A percentile compares a stretch with the other conserved stretches of the same genome.
These are phyloP conservation scores for Nelumbo lutea DNA, from an alignment of 164 flowering plant genomes.

Conservation along the genomic window DNA sequence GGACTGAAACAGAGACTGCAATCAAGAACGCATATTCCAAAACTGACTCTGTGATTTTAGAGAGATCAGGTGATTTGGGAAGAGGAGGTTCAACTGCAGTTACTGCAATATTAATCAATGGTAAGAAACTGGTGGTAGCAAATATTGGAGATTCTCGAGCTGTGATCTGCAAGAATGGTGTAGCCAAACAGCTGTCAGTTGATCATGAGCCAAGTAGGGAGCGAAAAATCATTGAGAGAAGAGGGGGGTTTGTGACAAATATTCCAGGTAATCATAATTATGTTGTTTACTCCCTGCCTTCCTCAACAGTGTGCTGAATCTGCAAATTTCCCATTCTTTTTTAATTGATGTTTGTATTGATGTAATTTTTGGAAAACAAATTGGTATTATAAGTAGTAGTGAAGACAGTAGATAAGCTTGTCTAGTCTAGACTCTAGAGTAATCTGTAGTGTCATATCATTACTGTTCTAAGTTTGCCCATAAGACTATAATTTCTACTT, in stretches of 20 bases:
- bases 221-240: constrained; percentile 50
- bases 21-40: constrained; percentile 57
- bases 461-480: no score
- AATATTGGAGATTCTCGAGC: constrained; percentile 95
- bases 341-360: no score
- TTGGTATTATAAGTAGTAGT: no score
- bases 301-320: no score
- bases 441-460: no score
- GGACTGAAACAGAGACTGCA: constrained; percentile 70
- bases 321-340: no score
- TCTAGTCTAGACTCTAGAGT: no score
- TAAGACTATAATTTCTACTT: background rate
- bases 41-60: constrained; percentile 66
- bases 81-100: constrained; percentile 97
- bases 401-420: no score
- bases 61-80: constrained; percentile 64
- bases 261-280: constrained; percentile 56
- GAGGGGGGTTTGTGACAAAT: constrained; percentile 87
- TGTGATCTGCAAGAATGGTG: constrained; percentile 66
- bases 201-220: constrained; percentile 89
- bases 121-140: constrained; percentile 72
- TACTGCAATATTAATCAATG: constrained; percentile 78
- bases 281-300: background rate
- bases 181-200: constrained; percentile 73
- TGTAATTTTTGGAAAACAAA: no score